phyloP scores from a whole-genome alignment of 768 basidiomycete genomes.

The Phaeotremella skinneri region DNA sequence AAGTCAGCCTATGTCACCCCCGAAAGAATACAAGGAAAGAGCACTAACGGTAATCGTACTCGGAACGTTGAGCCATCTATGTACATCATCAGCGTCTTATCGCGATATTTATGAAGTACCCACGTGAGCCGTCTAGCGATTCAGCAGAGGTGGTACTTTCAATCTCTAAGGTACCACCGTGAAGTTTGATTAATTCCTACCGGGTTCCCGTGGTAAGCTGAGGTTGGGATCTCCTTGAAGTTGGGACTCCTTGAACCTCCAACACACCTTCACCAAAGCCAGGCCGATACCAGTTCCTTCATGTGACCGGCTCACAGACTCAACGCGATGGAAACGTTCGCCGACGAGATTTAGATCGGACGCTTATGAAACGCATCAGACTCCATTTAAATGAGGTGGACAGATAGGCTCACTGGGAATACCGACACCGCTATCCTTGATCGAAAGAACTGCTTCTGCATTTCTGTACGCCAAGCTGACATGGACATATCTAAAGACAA shows the following conservation, averaged over 20 bases:
- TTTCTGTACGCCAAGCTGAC: conserved; percentile 38
- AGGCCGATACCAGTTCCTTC: conserved; percentile 54
- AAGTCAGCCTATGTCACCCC: background rate
- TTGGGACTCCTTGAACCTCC: background rate
- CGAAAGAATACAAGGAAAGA: background rate
- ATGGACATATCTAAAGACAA: conserved; percentile 35
- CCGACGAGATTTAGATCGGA: conserved; percentile 50
- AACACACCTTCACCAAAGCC: conserved; percentile 47
- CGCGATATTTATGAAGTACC: conserved; percentile 3
- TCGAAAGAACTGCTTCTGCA: conserved; percentile 39
- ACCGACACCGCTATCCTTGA: conserved; percentile 53
- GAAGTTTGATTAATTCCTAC: conserved; percentile 53
- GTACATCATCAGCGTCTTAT: conserved; percentile 16
- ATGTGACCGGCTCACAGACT: conserved; percentile 49
- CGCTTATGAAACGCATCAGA: conserved; percentile 7
- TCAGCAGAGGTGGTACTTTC: conserved; percentile 45
- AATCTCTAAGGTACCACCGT: conserved; percentile 50
- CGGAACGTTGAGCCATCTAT: conserved; percentile 51
- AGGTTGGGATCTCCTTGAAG: background rate
- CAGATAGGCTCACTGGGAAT: conserved; percentile 43
- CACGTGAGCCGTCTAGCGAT: conserved; percentile 38
- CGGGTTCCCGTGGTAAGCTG: background rate
- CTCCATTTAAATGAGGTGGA: background rate
- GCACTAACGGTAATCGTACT: conserved; percentile 45
- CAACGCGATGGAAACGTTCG: conserved; percentile 53